A percentile compares a stretch with the other conserved stretches of the same genome.
phyloP scores from a whole-genome alignment of 352 stramenopile species.

The Albugo candida region DNA sequence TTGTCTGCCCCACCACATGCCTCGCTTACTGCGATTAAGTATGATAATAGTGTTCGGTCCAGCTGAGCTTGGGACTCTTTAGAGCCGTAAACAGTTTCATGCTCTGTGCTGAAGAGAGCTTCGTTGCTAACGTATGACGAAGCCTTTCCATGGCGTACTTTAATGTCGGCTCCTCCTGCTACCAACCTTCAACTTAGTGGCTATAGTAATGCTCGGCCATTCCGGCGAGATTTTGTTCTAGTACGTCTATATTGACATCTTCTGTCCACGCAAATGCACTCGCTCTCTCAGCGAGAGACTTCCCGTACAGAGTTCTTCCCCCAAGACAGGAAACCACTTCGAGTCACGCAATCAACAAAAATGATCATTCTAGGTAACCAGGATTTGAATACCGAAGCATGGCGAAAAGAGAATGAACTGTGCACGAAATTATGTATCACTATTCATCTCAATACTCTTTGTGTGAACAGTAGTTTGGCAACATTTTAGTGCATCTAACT shows the following conservation, averaged over 20 bases:
- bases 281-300: neutral
- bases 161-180: neutral
- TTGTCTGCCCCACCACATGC: neutral
- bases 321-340: neutral
- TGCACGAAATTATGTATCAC: too few relatives aligned
- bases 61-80: neutral
- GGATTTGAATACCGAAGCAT: too few relatives aligned
- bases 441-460: too few relatives aligned
- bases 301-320: neutral
- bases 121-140: constrained; percentile 1
- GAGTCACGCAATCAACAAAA: too few relatives aligned
- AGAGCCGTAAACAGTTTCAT: constrained; percentile 1
- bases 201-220: constrained; percentile 1
- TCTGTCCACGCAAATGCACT: neutral
- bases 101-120: neutral
- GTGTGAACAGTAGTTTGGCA: too few relatives aligned
- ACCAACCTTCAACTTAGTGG: neutral
- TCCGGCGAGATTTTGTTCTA: neutral
- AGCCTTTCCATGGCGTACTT: neutral
- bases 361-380: too few relatives aligned
- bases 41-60: constrained; percentile 4
- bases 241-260: neutral
- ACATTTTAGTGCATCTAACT: too few relatives aligned
- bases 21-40: constrained; percentile 1
- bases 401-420: too few relatives aligned